Evolutionary conservation across 345 rosid species (phyloP).

Genomic region (Gossypium herbaceum): DNA sequence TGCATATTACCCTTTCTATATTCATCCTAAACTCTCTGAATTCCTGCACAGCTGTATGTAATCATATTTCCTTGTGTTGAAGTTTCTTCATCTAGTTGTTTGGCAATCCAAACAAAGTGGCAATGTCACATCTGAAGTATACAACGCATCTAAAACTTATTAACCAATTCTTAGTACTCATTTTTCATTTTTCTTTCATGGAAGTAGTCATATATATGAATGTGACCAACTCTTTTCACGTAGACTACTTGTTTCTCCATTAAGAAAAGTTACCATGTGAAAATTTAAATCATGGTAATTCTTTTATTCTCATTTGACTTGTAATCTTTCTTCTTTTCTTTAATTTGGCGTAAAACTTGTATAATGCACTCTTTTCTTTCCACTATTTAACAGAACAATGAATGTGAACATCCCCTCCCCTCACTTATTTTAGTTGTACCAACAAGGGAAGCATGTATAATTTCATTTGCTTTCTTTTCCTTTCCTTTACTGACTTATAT

Average conservation of each 20-base stretch:
- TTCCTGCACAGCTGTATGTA: not conserved
- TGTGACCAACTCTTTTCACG: no score
- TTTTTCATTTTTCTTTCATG: not conserved
- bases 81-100: not conserved
- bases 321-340: not conserved
- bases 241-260: no score
- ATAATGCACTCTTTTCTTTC: not conserved
- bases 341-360: not conserved
- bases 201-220: not conserved
- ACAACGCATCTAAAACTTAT: not conserved
- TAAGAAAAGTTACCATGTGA: no score
- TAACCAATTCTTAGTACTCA: not conserved
- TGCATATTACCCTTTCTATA: not conserved
- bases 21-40: not conserved
- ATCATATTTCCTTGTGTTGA: not conserved
- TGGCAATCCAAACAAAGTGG: not conserved
- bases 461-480: not conserved
- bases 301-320: no score
- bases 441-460: not conserved
- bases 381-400: not conserved
- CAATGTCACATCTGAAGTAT: not conserved
- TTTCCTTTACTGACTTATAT: not conserved
- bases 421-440: not conserved
- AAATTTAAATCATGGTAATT: no score
- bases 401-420: not conserved